Percentiles rank a stretch among this genome's conserved stretches.
phyloP scores from a whole-genome alignment of 2,329 filamentous ascomycete species.

The Aspergillus sclerotialis region DNA sequence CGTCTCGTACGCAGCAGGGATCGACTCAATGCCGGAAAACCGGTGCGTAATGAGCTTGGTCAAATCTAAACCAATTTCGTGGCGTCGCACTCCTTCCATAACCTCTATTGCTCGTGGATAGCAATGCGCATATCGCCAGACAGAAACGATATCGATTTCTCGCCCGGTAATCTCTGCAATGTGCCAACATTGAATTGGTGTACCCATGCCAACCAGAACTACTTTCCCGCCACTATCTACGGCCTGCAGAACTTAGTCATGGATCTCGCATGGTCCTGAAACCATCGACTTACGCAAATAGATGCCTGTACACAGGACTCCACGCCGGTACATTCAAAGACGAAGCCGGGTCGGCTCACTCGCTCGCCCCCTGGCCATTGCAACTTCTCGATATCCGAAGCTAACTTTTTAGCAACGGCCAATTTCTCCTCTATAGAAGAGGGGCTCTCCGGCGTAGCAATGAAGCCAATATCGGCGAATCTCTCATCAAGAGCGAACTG shows the following conservation, averaged over 20 bases:
- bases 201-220: slow-evolving; percentile 74
- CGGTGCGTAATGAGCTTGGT: slow-evolving; percentile 8
- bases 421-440: slow-evolving; percentile 51
- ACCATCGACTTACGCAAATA: slow-evolving; percentile 57
- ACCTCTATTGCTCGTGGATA: slow-evolving; percentile 61
- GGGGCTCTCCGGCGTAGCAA: background rate
- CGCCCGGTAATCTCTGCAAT: slow-evolving; percentile 65
- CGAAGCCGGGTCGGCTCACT: slow-evolving; percentile 54
- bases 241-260: slow-evolving; percentile 29
- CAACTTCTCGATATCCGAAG: slow-evolving; percentile 47
- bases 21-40: slow-evolving; percentile 4
- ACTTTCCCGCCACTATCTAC: slow-evolving; percentile 64
- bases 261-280: too few relatives aligned
- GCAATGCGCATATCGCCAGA: slow-evolving; percentile 71
- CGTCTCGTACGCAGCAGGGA: slow-evolving; percentile 49
- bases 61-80: slow-evolving; percentile 1
- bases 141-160: slow-evolving; percentile 71
- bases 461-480: background rate
- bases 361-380: slow-evolving; percentile 44
- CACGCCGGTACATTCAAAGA: slow-evolving; percentile 70
- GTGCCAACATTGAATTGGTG: slow-evolving; percentile 66
- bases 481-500: slow-evolving; percentile 38
- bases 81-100: background rate
- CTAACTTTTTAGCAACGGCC: slow-evolving; percentile 45
- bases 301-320: slow-evolving; percentile 67